Base-by-base conservation (phyloP, 768 basidiomycete genomes). In the Sarcomyxa edulis region DNA sequence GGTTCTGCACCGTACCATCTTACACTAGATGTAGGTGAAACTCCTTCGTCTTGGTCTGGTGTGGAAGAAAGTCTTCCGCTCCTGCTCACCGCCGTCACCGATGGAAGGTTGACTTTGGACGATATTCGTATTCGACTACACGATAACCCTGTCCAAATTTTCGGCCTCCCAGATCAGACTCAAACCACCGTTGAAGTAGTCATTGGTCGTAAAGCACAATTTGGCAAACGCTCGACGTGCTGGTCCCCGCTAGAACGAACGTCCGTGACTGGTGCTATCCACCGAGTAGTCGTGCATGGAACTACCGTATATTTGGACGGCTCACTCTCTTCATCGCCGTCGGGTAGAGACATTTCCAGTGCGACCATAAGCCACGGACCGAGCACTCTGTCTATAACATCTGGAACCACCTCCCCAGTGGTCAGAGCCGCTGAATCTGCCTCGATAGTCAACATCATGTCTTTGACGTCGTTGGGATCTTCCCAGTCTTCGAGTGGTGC, bases 101-200 rank as follows among this genome's bases (percentile, higher is more conserved):
- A 86, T 7, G 84, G 86, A 7, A 79, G 78, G 23, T 69, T 98
- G 19, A 86, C 85, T 0, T 67, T 96, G 39, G 78, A 88, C 27
- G 90, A 88, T 56, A 79, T 99, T 48, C 80, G 78, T 24, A 54
- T 68, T n/a, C 80, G 92, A 32, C 59, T 97, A 12, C 81, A 92
- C 55, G 93, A 97, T 52, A 97, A 96, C 59, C 95, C 96, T 2
- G 75, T 86, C 14, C 73, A 78, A 27, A 97, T 99, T 55, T 96
- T 98, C 56, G 84, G 83, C 23, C 72, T 98, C 9, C 83, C 90
- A 0, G 91, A 96, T 46, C 89, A 91, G 53, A 54, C 74, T 5
- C 76, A 90, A 44, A 92, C 93, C 1, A 84, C 83, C 46, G 88
- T 96, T 25, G 96, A 99, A 55, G 89, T 99, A 31, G 89, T 94